Evolutionary conservation across 2,329 filamentous ascomycete species (phyloP).

Genomic region (Uncinocarpus reesii): DNA sequence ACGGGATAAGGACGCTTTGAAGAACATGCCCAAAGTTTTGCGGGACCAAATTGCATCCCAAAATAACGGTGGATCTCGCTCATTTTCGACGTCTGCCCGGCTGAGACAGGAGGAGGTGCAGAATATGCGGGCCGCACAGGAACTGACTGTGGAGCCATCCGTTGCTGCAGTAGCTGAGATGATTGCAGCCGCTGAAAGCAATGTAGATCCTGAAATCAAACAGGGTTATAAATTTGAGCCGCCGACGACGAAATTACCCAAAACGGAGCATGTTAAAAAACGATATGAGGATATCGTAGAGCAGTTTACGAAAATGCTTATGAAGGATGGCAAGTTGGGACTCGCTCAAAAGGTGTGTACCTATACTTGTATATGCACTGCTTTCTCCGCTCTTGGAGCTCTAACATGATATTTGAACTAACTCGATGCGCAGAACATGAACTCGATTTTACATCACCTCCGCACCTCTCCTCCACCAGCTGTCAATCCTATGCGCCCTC

Average conservation of each 20-base stretch:
- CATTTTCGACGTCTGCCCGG: conserved; percentile 49
- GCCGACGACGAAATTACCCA: conserved; percentile 54
- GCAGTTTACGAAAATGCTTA: conserved; percentile 82
- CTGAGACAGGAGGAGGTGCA: conserved; percentile 27
- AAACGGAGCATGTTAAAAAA: conserved; percentile 57
- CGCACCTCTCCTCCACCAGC: conserved; percentile 73
- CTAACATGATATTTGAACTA: background rate
- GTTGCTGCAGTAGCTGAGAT: conserved; percentile 28
- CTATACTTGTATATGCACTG: conserved; percentile 12
- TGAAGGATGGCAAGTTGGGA: conserved; percentile 83
- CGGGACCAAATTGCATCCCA: conserved; percentile 38
- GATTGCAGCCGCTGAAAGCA: conserved; percentile 22
- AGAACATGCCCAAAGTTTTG: conserved; percentile 57
- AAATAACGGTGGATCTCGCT: conserved; percentile 30
- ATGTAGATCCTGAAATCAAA: conserved; percentile 16
- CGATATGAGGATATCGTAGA: conserved; percentile 76
- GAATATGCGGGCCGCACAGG: too few relatives aligned
- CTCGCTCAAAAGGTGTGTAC: conserved; percentile 67
- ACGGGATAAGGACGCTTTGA: conserved; percentile 50
- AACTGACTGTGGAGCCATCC: conserved; percentile 25
- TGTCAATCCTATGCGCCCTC: conserved; percentile 53
- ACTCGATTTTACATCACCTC: conserved; percentile 67
- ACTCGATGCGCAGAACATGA: conserved; percentile 59
- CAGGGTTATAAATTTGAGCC: conserved; percentile 66
- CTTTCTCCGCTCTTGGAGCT: conserved; percentile 1